Evolutionary conservation across 2,329 filamentous ascomycete genomes (phyloP).

Genomic region (Fusarium domesticum): DNA sequence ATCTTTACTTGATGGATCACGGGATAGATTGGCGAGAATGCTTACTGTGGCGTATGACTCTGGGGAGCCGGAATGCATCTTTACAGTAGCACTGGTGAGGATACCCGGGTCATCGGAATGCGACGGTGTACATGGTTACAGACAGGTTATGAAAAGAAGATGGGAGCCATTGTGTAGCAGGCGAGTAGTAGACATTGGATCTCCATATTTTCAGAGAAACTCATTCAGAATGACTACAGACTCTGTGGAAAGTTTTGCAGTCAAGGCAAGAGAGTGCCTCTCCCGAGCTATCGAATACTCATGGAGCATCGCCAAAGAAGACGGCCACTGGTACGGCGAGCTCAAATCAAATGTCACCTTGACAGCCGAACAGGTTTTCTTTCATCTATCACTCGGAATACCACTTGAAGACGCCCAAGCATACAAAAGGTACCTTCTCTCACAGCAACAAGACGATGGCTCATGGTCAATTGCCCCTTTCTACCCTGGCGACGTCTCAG

Average conservation of each 20-base stretch:
- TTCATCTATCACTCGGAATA: constrained; percentile 4
- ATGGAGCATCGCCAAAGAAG: neutral
- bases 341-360: constrained; percentile 5
- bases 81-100: too few species aligned
- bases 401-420: neutral
- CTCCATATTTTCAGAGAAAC: too few species aligned
- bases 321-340: constrained; percentile 7
- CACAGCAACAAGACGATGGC: constrained; percentile 5
- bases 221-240: neutral
- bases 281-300: neutral
- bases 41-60: too few species aligned
- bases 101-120: too few species aligned
- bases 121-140: too few species aligned
- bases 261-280: neutral
- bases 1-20: too few species aligned
- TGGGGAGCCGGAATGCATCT: too few species aligned
- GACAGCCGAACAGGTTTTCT: constrained; percentile 7
- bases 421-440: constrained; percentile 2
- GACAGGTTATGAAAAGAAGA: too few species aligned
- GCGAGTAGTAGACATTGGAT: too few species aligned
- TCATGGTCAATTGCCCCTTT: constrained; percentile 8
- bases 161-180: too few species aligned
- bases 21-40: too few species aligned
- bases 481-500: constrained; percentile 4
- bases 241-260: neutral